Percentiles rank a stretch among this genome's conserved stretches.
phyloP scores from a whole-genome alignment of 768 basidiomycete genomes.

The Trametopsis cervina region DNA sequence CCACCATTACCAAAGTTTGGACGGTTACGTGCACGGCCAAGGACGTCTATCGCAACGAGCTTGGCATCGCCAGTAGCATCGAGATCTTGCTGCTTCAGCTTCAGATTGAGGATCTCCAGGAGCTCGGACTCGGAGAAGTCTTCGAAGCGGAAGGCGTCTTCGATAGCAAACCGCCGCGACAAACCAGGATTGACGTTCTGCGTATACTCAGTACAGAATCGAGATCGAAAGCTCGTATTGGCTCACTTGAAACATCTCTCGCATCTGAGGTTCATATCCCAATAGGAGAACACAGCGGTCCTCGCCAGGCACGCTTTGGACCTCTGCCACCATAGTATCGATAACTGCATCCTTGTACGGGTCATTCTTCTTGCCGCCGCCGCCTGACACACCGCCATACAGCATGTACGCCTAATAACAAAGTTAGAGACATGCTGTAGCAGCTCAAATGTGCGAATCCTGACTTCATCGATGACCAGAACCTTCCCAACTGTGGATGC shows the following conservation, averaged over 20 bases:
- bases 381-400: constrained; percentile 35
- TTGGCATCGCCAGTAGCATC: constrained; percentile 51
- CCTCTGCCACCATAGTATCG: constrained; percentile 69
- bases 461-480: constrained; percentile 63
- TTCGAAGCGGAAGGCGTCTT: constrained; percentile 62
- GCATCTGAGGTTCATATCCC: constrained; percentile 61
- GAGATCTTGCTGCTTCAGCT: constrained; percentile 52
- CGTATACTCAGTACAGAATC: not conserved
- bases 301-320: constrained; percentile 62
- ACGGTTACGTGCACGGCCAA: constrained; percentile 22
- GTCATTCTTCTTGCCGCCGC: constrained; percentile 31
- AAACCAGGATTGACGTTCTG: constrained; percentile 70
- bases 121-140: constrained; percentile 55
- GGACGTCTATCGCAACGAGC: constrained; percentile 43
- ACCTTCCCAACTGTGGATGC: constrained; percentile 56
- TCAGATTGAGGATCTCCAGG: constrained; percentile 42
- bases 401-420: constrained; percentile 60
- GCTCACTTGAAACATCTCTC: constrained; percentile 67
- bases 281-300: constrained; percentile 61
- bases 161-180: constrained; percentile 59
- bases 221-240: not conserved
- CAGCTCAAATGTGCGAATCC: not conserved
- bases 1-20: constrained; percentile 29
- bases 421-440: no score
- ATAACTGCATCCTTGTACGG: constrained; percentile 61